Percentiles rank a stretch among this genome's conserved stretches.
phyloP scores from a whole-genome alignment of 2,329 filamentous ascomycete genomes.

The Delphinella strobiligena region DNA sequence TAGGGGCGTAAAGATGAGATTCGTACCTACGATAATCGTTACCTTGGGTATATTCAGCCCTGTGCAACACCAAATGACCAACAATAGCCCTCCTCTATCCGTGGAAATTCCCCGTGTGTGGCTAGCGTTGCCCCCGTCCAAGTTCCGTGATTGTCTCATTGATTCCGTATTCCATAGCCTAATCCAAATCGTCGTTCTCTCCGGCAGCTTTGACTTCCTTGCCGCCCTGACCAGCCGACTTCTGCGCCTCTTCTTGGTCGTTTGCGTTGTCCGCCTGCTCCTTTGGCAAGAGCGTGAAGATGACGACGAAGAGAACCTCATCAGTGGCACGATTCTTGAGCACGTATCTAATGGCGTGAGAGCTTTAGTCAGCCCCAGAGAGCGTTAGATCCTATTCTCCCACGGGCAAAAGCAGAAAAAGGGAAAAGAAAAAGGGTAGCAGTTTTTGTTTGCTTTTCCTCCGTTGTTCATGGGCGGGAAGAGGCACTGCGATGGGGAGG shows the following conservation, averaged over 20 bases:
- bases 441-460: too few relatives aligned
- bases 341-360: constrained; percentile 82
- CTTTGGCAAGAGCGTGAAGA: constrained; percentile 65
- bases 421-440: constrained; percentile 18
- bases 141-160: too few relatives aligned
- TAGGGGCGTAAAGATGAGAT: not conserved
- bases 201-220: not conserved
- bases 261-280: constrained; percentile 39
- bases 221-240: constrained; percentile 3
- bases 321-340: constrained; percentile 67
- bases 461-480: constrained; percentile 3
- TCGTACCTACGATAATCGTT: too few relatives aligned
- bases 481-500: constrained; percentile 19
- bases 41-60: too few relatives aligned
- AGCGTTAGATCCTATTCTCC: not conserved
- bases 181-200: constrained; percentile 2
- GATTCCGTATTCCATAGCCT: too few relatives aligned
- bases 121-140: too few relatives aligned
- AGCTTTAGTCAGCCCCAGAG: constrained; percentile 36
- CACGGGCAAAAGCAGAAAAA: constrained; percentile 11
- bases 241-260: constrained; percentile 9
- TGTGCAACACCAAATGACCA: too few relatives aligned
- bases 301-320: constrained; percentile 66
- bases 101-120: too few relatives aligned
- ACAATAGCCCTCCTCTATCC: too few relatives aligned